Percentiles rank a stretch among this genome's conserved stretches.
phyloP scores from a whole-genome alignment of 129 eudicot species.

The Arctium minus region DNA sequence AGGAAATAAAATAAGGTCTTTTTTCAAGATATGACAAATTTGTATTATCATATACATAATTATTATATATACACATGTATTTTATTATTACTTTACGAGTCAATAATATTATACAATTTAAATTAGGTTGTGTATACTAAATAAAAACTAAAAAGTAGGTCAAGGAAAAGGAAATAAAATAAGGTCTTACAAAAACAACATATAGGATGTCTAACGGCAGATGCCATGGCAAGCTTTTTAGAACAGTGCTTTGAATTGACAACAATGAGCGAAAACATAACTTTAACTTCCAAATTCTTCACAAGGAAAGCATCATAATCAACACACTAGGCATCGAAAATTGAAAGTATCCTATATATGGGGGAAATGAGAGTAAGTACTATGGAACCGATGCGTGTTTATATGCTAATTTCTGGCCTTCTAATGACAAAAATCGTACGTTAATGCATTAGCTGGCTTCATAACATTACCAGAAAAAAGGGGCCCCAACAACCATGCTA shows the following conservation, averaged over 20 bases:
- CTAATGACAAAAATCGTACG: background rate
- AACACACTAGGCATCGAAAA: background rate
- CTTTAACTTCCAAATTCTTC: background rate
- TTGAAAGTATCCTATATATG: background rate
- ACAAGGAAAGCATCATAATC: background rate
- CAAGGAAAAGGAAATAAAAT: too few relatives aligned
- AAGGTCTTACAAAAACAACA: too few relatives aligned
- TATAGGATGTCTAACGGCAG: too few relatives aligned
- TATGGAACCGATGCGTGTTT: background rate
- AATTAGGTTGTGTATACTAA: too few relatives aligned
- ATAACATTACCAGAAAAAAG: background rate
- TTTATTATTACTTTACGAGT: too few relatives aligned
- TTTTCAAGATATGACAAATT: too few relatives aligned
- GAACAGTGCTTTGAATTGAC: background rate
- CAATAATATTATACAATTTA: too few relatives aligned
- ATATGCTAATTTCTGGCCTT: background rate
- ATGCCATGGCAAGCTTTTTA: too few relatives aligned
- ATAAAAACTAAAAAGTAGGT: too few relatives aligned
- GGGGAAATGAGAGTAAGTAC: background rate
- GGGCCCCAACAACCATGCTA: background rate
- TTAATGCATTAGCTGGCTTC: background rate
- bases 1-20: too few relatives aligned
- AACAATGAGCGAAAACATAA: background rate
- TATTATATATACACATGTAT: too few relatives aligned
- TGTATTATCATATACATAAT: too few relatives aligned